phyloP scores from a whole-genome alignment of 306 rosid species.

The Betula pendula region DNA sequence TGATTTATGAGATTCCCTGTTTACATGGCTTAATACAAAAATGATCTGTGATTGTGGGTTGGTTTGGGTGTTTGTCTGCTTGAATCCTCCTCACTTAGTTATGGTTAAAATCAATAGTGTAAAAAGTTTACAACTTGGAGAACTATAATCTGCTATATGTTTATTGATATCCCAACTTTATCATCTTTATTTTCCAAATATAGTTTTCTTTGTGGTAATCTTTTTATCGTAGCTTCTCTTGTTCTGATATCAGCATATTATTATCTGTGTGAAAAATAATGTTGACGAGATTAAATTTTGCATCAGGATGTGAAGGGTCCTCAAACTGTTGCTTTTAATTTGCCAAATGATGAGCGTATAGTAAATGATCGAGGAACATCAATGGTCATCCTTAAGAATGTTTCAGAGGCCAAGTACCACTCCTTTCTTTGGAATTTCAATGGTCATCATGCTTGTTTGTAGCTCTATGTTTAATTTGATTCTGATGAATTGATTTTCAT shows the following conservation, averaged over 20 bases:
- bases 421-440: slow-evolving; percentile 27
- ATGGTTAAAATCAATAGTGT: background rate
- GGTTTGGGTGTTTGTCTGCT: too few relatives aligned
- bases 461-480: background rate
- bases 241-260: background rate
- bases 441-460: slow-evolving; percentile 16
- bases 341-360: slow-evolving; percentile 91
- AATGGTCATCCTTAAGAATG: slow-evolving; percentile 98
- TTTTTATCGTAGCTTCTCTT: background rate
- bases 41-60: too few relatives aligned
- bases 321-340: slow-evolving; percentile 93
- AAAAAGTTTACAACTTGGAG: background rate
- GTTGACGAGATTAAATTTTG: slow-evolving; percentile 23
- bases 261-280: slow-evolving; percentile 16
- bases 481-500: slow-evolving; percentile 23
- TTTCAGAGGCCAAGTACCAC: slow-evolving; percentile 89
- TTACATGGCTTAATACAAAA: too few relatives aligned
- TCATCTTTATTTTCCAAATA: background rate
- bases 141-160: background rate
- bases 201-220: background rate
- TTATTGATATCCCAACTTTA: background rate
- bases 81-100: background rate
- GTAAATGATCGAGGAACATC: slow-evolving; percentile 88
- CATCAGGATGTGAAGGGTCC: slow-evolving; percentile 96
- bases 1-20: too few relatives aligned